These are phyloP conservation scores for Tetrahymena elliotti DNA, from an alignment of 73 alveolate species.

Conservation along the genomic window DNA sequence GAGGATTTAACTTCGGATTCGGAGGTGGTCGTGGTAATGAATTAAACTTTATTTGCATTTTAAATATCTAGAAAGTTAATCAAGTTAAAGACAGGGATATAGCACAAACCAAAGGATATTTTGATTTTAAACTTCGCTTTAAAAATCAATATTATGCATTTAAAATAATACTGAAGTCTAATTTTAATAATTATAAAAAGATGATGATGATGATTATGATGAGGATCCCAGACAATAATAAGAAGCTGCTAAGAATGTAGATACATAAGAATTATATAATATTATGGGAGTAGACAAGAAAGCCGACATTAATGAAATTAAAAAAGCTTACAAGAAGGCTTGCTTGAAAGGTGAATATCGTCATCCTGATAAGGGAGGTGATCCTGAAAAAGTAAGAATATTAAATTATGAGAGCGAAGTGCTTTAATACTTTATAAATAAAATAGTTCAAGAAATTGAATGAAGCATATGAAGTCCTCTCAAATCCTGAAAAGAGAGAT, in stretches of 20 bases:
- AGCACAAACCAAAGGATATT: background rate
- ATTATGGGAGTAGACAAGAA: background rate
- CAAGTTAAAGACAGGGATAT: background rate
- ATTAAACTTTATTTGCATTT: background rate
- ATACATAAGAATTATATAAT: background rate
- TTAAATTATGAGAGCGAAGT: background rate
- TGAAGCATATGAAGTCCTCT: slow-evolving; percentile 84
- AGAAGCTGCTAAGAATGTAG: background rate
- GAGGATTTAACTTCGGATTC: background rate
- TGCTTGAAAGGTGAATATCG: slow-evolving; percentile 71
- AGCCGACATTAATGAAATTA: slow-evolving; percentile 66
- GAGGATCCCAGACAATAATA: background rate
- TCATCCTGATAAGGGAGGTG: slow-evolving; percentile 99
- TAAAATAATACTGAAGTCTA: background rate
- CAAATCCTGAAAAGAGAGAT: slow-evolving; percentile 91
- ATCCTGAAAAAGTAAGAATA: slow-evolving; percentile 59
- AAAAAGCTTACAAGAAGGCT: slow-evolving; percentile 82
- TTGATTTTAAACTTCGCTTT: background rate
- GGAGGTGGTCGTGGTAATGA: background rate
- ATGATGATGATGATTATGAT: background rate
- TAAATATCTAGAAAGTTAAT: background rate
- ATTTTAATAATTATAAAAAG: background rate
- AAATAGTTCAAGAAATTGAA: slow-evolving; percentile 80
- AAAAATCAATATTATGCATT: background rate
- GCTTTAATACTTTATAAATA: background rate